Percentiles rank a stretch among this genome's conserved stretches.
Evolutionary conservation across 2,329 filamentous ascomycete species (phyloP).

Genomic region (Metarhizium humberi): DNA sequence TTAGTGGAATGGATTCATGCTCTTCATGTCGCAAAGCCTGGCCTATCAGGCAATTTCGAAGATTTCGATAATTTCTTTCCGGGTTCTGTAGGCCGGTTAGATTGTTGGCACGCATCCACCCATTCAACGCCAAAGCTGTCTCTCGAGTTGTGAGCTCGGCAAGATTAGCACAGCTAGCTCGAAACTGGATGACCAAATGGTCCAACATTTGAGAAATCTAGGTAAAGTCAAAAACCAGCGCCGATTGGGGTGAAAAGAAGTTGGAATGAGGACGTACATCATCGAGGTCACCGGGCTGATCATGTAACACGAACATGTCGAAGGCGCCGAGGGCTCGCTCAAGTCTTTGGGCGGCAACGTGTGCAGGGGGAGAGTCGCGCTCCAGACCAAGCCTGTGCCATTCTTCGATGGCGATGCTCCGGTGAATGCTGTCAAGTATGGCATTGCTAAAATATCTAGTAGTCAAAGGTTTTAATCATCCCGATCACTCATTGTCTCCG

Average conservation of each 20-base stretch:
- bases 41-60: slow-evolving; percentile 84
- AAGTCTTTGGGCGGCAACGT: slow-evolving; percentile 38
- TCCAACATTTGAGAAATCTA: slow-evolving; percentile 60
- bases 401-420: slow-evolving; percentile 66
- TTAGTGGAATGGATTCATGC: slow-evolving; percentile 76
- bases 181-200: slow-evolving; percentile 48
- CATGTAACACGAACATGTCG: slow-evolving; percentile 79
- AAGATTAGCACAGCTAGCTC: slow-evolving; percentile 40
- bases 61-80: slow-evolving; percentile 60
- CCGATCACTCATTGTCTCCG: not conserved
- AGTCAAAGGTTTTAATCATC: slow-evolving; percentile 5
- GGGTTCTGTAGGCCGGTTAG: slow-evolving; percentile 62
- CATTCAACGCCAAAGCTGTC: slow-evolving; percentile 58
- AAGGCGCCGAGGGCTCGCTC: slow-evolving; percentile 74
- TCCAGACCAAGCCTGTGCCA: slow-evolving; percentile 46
- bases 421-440: slow-evolving; percentile 70
- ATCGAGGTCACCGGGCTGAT: slow-evolving; percentile 62
- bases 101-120: slow-evolving; percentile 58
- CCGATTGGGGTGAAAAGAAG: not conserved
- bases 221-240: slow-evolving; percentile 2
- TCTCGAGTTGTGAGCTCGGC: slow-evolving; percentile 49
- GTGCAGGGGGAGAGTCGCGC: slow-evolving; percentile 9
- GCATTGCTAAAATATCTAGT: slow-evolving; percentile 64
- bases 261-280: slow-evolving; percentile 40
- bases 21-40: slow-evolving; percentile 62